These are phyloP conservation scores for Morella rubra DNA, from an alignment of 306 rosid species.

Conservation along the genomic window DNA sequence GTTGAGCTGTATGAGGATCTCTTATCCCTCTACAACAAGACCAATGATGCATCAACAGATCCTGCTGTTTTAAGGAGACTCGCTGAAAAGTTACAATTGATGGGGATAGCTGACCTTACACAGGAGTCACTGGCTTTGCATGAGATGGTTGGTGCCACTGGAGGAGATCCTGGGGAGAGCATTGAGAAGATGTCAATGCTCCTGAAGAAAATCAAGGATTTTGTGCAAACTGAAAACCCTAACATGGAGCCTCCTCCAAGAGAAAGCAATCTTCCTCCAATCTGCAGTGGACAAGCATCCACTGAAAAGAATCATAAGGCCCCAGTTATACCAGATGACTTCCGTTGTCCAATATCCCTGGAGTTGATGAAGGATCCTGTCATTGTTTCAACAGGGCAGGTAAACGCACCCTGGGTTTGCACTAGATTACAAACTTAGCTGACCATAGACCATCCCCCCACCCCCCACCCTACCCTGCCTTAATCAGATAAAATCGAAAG, in stretches of 20 bases:
- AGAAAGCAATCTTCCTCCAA: conserved; percentile 45
- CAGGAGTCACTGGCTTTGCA: conserved; percentile 90
- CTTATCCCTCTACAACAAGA: conserved; percentile 49
- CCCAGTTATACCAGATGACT: conserved; percentile 78
- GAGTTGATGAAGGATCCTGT: conserved; percentile 90
- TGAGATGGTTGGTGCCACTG: conserved; percentile 78
- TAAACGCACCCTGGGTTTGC: conserved; percentile 35
- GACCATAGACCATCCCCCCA: conserved; percentile 2
- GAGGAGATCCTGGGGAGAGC: conserved; percentile 86
- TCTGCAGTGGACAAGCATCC: conserved; percentile 46
- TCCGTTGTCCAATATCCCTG: conserved; percentile 92
- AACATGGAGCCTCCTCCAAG: conserved; percentile 41
- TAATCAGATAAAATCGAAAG: conserved; percentile 1
- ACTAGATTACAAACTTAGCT: conserved; percentile 17
- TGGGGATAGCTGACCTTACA: conserved; percentile 75
- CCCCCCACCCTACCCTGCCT: neutral
- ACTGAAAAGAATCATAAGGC: conserved; percentile 52
- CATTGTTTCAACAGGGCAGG: conserved; percentile 99
- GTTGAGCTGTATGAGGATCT: conserved; percentile 71
- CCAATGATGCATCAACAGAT: conserved; percentile 52
- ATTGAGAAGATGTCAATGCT: conserved; percentile 84
- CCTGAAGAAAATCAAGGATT: conserved; percentile 79
- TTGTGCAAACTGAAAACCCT: conserved; percentile 77
- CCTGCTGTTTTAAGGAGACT: conserved; percentile 58
- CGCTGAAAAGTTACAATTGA: conserved; percentile 74